These are phyloP conservation scores for Neofusicoccum umdonicola DNA, from an alignment of 2,329 filamentous ascomycete species.

Conservation along the genomic window DNA sequence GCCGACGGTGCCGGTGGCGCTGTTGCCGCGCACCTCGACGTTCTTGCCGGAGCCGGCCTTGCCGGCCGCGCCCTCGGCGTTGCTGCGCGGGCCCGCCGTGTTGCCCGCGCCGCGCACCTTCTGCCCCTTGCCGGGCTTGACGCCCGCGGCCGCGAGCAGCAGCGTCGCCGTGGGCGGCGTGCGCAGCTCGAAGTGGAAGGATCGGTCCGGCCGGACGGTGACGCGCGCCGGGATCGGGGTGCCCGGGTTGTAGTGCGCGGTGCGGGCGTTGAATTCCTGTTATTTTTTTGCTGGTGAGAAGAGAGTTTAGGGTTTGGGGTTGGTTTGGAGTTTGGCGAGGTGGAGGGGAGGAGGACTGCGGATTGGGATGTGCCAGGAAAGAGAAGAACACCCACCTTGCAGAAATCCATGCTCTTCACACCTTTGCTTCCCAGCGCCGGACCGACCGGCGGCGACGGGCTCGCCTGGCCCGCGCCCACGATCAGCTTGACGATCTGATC, in stretches of 20 bases:
- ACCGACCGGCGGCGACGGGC: slow-evolving; percentile 91
- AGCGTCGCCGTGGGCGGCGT: slow-evolving; percentile 94
- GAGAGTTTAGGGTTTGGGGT: background rate
- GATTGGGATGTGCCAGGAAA: no score
- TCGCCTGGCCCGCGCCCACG: slow-evolving; percentile 92
- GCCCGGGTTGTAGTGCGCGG: slow-evolving; percentile 75
- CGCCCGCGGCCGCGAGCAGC: slow-evolving; percentile 77
- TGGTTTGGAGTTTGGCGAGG: background rate
- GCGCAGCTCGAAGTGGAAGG: slow-evolving; percentile 88
- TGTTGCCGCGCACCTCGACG: slow-evolving; percentile 48
- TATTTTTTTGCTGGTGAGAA: no score
- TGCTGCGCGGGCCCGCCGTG: slow-evolving; percentile 45
- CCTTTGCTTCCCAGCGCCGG: slow-evolving; percentile 95
- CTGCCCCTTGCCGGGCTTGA: slow-evolving; percentile 69
- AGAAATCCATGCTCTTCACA: slow-evolving; percentile 99
- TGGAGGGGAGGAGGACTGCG: background rate
- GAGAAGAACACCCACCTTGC: slow-evolving; percentile 61
- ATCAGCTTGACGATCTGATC: slow-evolving; percentile 84
- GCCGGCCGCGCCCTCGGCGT: slow-evolving; percentile 38
- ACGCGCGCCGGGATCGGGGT: slow-evolving; percentile 89
- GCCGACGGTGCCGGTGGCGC: slow-evolving; percentile 76
- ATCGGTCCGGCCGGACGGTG: slow-evolving; percentile 86
- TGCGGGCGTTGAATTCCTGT: slow-evolving; percentile 96
- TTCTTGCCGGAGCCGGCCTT: slow-evolving; percentile 27
- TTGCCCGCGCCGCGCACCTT: slow-evolving; percentile 69